These are phyloP conservation scores for Penicillium maclennaniae DNA, from an alignment of 495 filamentous ascomycete species.

Conservation along the genomic window DNA sequence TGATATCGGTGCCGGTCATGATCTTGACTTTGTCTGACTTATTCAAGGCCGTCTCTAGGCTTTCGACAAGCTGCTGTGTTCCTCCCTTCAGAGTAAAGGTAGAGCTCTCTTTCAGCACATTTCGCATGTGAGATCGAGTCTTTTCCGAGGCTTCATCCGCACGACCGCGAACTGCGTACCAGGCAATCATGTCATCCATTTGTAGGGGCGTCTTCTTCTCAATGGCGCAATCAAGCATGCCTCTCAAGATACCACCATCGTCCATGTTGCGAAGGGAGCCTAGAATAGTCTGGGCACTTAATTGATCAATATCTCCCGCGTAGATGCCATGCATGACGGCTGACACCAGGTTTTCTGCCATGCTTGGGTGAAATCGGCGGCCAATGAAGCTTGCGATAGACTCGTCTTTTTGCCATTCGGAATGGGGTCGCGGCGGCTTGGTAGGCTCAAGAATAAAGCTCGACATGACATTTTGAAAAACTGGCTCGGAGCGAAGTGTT, in stretches of 20 bases:
- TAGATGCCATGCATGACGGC: constrained; percentile 86
- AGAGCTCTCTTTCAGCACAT: constrained; percentile 32
- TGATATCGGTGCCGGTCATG: constrained; percentile 18
- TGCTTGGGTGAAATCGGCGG: constrained; percentile 48
- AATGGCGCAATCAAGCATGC: background rate
- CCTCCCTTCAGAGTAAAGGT: constrained; percentile 50
- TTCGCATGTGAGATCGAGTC: constrained; percentile 1
- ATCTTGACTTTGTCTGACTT: constrained; percentile 32
- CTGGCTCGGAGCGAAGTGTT: constrained; percentile 55
- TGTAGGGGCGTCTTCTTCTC: constrained; percentile 1
- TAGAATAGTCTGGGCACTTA: constrained; percentile 66
- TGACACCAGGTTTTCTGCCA: constrained; percentile 74
- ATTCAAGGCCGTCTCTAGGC: constrained; percentile 21
- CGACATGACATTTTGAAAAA: constrained; percentile 51
- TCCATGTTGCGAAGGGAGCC: constrained; percentile 53
- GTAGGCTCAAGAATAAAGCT: constrained; percentile 41
- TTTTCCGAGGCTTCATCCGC: background rate
- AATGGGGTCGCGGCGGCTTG: constrained; percentile 20
- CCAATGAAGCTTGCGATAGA: constrained; percentile 68
- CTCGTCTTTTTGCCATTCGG: constrained; percentile 51
- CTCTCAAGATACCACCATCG: constrained; percentile 22
- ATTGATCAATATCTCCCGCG: constrained; percentile 80
- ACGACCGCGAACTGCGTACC: constrained; percentile 5
- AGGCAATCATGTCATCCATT: constrained; percentile 32
- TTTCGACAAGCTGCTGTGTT: constrained; percentile 32